phyloP scores from a whole-genome alignment of 1,284 basidiomycete species.

The Apiotrichum gamsii region DNA sequence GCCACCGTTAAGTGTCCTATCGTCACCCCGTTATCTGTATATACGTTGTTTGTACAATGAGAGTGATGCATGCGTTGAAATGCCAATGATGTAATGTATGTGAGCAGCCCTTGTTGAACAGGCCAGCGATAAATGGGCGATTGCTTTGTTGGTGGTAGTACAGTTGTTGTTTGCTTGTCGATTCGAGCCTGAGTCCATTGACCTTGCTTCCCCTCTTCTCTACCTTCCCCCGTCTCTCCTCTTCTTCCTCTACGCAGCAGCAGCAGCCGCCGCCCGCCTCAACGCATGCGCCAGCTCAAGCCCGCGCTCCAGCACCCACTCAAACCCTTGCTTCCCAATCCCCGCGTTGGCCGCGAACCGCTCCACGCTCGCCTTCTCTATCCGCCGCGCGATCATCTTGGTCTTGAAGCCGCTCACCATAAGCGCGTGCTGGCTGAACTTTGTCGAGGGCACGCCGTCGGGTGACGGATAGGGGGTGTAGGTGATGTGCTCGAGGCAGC shows the following conservation, averaged over 20 bases:
- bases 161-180: too few relatives aligned
- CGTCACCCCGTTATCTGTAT: too few relatives aligned
- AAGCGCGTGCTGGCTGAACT: slow-evolving; percentile 38
- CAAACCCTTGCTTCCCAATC: slow-evolving; percentile 75
- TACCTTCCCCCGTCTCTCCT: neutral
- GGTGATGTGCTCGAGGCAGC: slow-evolving; percentile 70
- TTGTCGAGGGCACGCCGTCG: slow-evolving; percentile 18
- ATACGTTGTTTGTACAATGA: too few relatives aligned
- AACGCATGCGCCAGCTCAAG: neutral
- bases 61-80: slow-evolving; percentile 8
- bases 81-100: slow-evolving; percentile 4
- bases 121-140: neutral
- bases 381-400: slow-evolving; percentile 65
- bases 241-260: neutral
- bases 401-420: slow-evolving; percentile 59
- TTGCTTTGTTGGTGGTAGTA: neutral
- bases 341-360: slow-evolving; percentile 83
- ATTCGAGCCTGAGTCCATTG: neutral
- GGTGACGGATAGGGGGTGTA: slow-evolving; percentile 59
- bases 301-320: slow-evolving; percentile 59
- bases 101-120: slow-evolving; percentile 6
- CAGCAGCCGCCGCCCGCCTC: neutral
- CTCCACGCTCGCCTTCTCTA: slow-evolving; percentile 75
- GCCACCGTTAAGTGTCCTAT: too few relatives aligned
- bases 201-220: neutral